Base-by-base conservation (phyloP, 2,329 filamentous ascomycete genomes). In the Colletotrichum sp. region DNA sequence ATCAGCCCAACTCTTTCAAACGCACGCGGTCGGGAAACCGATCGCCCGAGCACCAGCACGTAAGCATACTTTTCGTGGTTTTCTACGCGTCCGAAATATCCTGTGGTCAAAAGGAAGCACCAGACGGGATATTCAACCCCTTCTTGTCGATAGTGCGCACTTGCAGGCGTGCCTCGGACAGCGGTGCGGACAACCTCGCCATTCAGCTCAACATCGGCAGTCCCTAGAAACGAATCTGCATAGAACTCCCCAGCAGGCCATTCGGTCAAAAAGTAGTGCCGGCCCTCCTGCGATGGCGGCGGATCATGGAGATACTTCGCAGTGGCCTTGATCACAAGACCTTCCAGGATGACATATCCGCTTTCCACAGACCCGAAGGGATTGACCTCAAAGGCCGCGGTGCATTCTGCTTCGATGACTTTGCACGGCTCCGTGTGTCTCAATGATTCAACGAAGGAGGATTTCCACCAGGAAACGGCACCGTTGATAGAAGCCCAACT, bases 1-100 rank as follows among this genome's bases (percentile, higher is more conserved):
- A 8, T 8, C 9, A 68, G 25, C 11, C 65, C 65, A 16, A 68
- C 44, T n/a, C 65, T 52, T 19, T 34, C 65, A 30, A 68, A 68
- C 5, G 0, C 28, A 4, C n/a, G 0, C 1, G 25, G 39, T 19
- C 0, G 44, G 1, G 0, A 57, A 0, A 13, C 52, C 3, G 65
- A 68, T 3, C 15, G 0, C 22, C 65, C 65, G 5, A 68, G 5
- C 0, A 68, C 27, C 4, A 68, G 15, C 9, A 57, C n/a, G 15
- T 7, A 30, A 3, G 65, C 39, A 12, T 55, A 52, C 9, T n/a
- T 22, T 3, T 32, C 25, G 9, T n/a, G 8, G 19, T n/a, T 11
- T 12, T 44, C 12, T 65, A 36, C 5, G 64, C 39, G 11, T 0
- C 65, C 19, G 0, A 44, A 0, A 0, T 16, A 28, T 13, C n/a